Percentiles rank a stretch among this genome's conserved stretches.
phyloP scores from a whole-genome alignment of 2,329 filamentous ascomycete species.

The Sclerotinia subarctica region DNA sequence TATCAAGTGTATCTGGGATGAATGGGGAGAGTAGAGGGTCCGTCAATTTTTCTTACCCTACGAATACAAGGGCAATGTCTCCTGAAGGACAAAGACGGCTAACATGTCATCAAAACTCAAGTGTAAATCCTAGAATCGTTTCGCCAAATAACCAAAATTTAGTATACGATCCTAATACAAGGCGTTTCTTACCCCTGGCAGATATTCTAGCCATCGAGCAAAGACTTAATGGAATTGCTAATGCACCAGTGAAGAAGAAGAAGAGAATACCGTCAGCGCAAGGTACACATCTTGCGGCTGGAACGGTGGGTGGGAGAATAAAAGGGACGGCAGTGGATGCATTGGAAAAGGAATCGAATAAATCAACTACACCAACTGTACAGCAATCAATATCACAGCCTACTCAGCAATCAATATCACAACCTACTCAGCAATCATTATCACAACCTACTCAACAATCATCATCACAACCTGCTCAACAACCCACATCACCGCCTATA shows the following conservation, averaged over 20 bases:
- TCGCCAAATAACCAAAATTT: slow-evolving; percentile 44
- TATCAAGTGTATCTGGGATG: slow-evolving; percentile 41
- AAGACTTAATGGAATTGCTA: slow-evolving; percentile 36
- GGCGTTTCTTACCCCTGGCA: slow-evolving; percentile 55
- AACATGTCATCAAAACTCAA: slow-evolving; percentile 37
- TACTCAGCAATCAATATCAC: slow-evolving; percentile 20
- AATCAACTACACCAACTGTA: slow-evolving; percentile 23
- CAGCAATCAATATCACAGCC: slow-evolving; percentile 19
- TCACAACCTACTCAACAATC: slow-evolving; percentile 22
- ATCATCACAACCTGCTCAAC: neutral
- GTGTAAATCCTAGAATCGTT: slow-evolving; percentile 32
- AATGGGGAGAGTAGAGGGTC: slow-evolving; percentile 43
- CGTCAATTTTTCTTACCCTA: slow-evolving; percentile 55
- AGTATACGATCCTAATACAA: slow-evolving; percentile 64
- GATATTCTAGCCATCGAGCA: slow-evolving; percentile 47
- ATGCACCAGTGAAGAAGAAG: slow-evolving; percentile 43
- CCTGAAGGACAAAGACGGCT: slow-evolving; percentile 34
- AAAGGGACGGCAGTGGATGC: slow-evolving; percentile 48
- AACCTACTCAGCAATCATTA: slow-evolving; percentile 14
- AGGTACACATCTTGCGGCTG: slow-evolving; percentile 45
- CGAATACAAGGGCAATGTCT: slow-evolving; percentile 38
- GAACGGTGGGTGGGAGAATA: slow-evolving; percentile 51
- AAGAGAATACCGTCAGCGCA: slow-evolving; percentile 38
- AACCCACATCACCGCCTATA: neutral
- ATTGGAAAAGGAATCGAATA: slow-evolving; percentile 20